phyloP scores from a whole-genome alignment of 257 asterid species.

The Solanum pennellii region DNA sequence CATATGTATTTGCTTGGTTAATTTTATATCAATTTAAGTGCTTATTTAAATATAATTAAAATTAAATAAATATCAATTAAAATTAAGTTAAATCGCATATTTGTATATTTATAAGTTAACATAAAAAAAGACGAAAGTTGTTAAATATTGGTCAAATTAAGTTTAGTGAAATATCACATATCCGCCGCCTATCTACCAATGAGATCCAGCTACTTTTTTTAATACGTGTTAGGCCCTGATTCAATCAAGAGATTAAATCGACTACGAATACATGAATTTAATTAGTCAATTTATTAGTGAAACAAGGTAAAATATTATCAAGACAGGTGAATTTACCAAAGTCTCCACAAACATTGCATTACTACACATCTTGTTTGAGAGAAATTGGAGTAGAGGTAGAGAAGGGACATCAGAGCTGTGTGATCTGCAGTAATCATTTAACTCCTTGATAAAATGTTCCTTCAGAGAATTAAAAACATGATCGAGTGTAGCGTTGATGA shows the following conservation, averaged over 20 bases:
- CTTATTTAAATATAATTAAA: rapidly evolving
- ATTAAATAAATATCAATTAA: background rate
- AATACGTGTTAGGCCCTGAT: background rate
- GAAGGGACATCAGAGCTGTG: background rate
- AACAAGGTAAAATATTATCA: background rate
- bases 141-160: background rate
- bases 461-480: slow-evolving; percentile 2
- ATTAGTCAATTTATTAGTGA: background rate
- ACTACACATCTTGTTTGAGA: background rate
- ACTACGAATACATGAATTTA: no score
- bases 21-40: no score
- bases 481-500: slow-evolving; percentile 1
- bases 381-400: background rate
- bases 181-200: background rate
- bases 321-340: background rate
- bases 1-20: background rate
- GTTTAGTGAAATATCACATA: no score
- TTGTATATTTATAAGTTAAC: no score
- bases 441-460: background rate
- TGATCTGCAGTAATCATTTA: background rate
- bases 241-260: background rate
- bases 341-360: background rate
- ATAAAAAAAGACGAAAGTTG: background rate
- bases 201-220: background rate
- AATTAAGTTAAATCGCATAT: no score